Evolutionary conservation across 139 green algal species (phyloP).

Genomic region (Tetratostichococcus sp.): DNA sequence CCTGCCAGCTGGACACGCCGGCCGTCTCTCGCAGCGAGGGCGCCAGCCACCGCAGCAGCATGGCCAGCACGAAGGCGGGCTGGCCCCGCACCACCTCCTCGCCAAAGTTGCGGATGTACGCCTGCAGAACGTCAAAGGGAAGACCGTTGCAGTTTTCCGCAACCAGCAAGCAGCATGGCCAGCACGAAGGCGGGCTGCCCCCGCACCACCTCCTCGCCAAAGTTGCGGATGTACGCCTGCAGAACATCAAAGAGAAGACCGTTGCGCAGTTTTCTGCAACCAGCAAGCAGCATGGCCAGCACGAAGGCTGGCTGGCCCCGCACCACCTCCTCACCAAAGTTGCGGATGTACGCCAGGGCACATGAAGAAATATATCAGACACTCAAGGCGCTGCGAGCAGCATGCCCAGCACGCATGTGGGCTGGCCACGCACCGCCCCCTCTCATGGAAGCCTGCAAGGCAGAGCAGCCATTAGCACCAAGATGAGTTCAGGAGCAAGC

Average conservation of each 20-base stretch:
- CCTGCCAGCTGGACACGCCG: constrained; percentile 68
- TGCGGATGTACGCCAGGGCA: constrained; percentile 66
- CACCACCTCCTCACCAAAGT: constrained; percentile 91
- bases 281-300: too few species aligned
- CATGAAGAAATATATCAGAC: too few species aligned
- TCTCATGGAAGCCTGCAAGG: too few species aligned
- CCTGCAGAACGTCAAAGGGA: too few species aligned
- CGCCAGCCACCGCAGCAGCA: constrained; percentile 63
- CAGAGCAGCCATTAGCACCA: too few species aligned
- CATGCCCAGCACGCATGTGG: too few species aligned
- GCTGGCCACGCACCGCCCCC: too few species aligned
- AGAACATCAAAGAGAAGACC: too few species aligned
- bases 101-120: constrained; percentile 81
- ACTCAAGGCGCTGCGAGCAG: too few species aligned
- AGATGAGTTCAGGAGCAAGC: too few species aligned
- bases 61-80: constrained; percentile 59
- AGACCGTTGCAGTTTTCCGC: too few species aligned
- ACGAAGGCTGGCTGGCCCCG: constrained; percentile 62
- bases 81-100: constrained; percentile 87
- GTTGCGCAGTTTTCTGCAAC: too few species aligned
- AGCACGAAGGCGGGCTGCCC: constrained; percentile 69
- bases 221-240: constrained; percentile 70
- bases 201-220: constrained; percentile 87
- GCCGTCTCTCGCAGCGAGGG: constrained; percentile 49
- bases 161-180: constrained; percentile 61